A percentile compares a stretch with the other conserved stretches of the same genome.
Conservation (phyloP, 305 asterid species). For the Striga hermonthica region DNA sequence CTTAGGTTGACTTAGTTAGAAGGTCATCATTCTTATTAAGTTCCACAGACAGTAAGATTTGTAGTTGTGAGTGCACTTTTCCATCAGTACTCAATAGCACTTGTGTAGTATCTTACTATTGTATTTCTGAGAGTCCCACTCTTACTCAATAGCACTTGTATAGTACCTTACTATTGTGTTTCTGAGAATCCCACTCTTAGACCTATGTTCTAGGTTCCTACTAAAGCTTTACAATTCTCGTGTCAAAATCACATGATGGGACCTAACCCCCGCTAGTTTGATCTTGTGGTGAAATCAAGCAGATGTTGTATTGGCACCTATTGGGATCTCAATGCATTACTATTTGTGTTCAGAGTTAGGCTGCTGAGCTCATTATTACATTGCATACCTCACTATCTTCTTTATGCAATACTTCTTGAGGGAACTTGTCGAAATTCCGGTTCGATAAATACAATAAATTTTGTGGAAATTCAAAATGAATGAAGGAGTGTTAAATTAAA, state of each 20-base stretch:
- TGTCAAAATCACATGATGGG: not conserved
- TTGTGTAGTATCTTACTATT: not conserved
- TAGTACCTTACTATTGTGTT: not conserved
- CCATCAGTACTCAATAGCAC: constrained; percentile 10
- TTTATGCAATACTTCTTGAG: too few relatives aligned
- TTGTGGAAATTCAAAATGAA: not conserved
- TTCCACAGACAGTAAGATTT: not conserved
- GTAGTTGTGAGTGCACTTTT: not conserved
- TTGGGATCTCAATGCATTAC: too few relatives aligned
- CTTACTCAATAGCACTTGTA: constrained; percentile 2
- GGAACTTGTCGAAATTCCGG: too few relatives aligned
- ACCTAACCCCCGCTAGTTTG: not conserved
- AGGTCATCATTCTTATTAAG: not conserved
- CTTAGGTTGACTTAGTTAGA: not conserved
- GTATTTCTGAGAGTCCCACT: not conserved
- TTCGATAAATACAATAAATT: not conserved
- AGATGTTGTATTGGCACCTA: too few relatives aligned
- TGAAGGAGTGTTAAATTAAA: constrained; percentile 10
- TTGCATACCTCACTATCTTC: not conserved
- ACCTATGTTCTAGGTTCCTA: constrained; percentile 3
- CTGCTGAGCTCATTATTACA: constrained; percentile 1
- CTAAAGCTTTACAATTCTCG: constrained; percentile 4
- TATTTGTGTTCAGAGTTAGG: too few relatives aligned
- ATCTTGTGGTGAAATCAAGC: not conserved
- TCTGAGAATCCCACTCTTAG: not conserved